Percentiles rank a stretch among this genome's conserved stretches.
These are phyloP conservation scores for Skeletonema marinoi DNA, from an alignment of 108 stramenopile genomes.

Conservation along the genomic window DNA sequence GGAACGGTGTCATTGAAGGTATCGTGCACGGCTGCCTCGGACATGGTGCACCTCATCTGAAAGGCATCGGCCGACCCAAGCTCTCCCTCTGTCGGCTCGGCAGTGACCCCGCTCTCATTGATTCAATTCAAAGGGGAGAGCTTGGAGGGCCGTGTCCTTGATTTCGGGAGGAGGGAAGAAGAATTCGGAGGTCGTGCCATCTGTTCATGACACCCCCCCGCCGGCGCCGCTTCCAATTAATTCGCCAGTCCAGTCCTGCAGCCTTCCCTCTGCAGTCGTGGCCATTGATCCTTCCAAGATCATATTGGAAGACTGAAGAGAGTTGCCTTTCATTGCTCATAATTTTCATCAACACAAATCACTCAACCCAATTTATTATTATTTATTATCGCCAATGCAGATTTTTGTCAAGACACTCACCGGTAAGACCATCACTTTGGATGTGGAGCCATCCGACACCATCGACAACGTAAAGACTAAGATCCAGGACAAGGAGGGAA, in stretches of 20 bases:
- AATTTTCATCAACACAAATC: not conserved
- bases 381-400: conserved; percentile 20
- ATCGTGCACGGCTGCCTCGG: not conserved
- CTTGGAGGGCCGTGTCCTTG: too few species aligned
- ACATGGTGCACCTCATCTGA: too few species aligned
- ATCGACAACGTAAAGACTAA: conserved; percentile 92
- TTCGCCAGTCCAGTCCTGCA: not conserved
- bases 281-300: not conserved
- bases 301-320: not conserved
- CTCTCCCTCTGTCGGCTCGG: not conserved
- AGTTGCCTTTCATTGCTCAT: not conserved
- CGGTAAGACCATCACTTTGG: conserved; percentile 76
- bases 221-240: not conserved
- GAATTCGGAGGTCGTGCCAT: not conserved
- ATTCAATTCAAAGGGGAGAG: too few species aligned
- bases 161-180: not conserved
- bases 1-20: not conserved
- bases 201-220: not conserved
- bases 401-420: conserved; percentile 64
- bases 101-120: not conserved
- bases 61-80: too few species aligned
- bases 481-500: conserved; percentile 94
- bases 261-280: not conserved
- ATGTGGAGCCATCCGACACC: conserved; percentile 75
- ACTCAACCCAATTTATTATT: not conserved